Evolutionary conservation across 257 asterid genomes (phyloP).

Genomic region (Linderniella brevidens): DNA sequence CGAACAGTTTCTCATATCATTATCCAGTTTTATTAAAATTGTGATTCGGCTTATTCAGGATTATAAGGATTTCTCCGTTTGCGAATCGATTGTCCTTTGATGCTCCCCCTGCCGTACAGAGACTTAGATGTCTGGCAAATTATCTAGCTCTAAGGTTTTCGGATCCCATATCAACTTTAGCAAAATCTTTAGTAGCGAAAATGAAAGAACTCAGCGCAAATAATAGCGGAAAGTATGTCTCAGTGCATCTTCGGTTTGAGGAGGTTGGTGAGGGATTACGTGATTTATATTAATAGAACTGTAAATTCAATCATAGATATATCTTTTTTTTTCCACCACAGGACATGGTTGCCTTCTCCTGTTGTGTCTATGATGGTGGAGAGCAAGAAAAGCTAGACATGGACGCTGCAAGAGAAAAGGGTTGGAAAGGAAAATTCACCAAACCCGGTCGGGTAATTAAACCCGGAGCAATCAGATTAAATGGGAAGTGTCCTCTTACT

Average conservation of each 20-base stretch:
- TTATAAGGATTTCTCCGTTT: slow-evolving; percentile 84
- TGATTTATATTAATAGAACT: slow-evolving; percentile 4
- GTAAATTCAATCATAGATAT: slow-evolving; percentile 1
- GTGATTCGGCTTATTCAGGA: slow-evolving; percentile 25
- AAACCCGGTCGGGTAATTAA: slow-evolving; percentile 78
- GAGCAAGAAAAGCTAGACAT: slow-evolving; percentile 63
- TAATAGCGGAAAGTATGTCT: slow-evolving; percentile 78
- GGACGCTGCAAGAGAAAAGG: slow-evolving; percentile 98
- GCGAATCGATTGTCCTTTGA: slow-evolving; percentile 87
- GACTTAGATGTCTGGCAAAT: slow-evolving; percentile 88
- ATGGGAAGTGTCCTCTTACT: slow-evolving; percentile 90
- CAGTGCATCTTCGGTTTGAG: slow-evolving; percentile 98
- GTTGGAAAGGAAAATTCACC: slow-evolving; percentile 96
- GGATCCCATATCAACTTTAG: slow-evolving; percentile 49
- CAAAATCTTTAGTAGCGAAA: slow-evolving; percentile 60
- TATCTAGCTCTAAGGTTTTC: slow-evolving; percentile 85
- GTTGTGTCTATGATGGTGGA: slow-evolving; percentile 95
- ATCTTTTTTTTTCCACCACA: slow-evolving; percentile 19
- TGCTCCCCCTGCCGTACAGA: slow-evolving; percentile 79
- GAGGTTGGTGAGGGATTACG: slow-evolving; percentile 51
- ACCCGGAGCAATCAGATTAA: slow-evolving; percentile 78
- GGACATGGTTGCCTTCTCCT: slow-evolving; percentile 99
- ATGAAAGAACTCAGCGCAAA: slow-evolving; percentile 76
- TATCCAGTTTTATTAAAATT: not conserved
- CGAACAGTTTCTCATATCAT: not conserved